Conservation (phyloP, 2,329 filamentous ascomycete genomes). For the Colletotrichum costaricense region DNA sequence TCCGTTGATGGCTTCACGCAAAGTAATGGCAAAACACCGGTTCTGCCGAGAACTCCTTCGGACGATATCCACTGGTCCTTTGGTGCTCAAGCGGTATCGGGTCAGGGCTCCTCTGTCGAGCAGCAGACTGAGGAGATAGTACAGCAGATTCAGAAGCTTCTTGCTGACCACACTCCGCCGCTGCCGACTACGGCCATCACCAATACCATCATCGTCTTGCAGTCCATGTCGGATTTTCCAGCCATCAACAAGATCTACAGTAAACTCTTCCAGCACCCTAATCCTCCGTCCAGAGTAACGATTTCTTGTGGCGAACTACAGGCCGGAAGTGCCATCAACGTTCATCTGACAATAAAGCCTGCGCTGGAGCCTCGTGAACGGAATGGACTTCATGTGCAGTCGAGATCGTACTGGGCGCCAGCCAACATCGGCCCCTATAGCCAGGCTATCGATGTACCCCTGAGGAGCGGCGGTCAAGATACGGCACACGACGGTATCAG, state of each 20-base stretch:
- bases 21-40: background rate
- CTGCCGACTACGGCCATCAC: slow-evolving; percentile 58
- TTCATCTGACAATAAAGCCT: slow-evolving; percentile 61
- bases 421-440: slow-evolving; percentile 98
- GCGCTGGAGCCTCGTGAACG: slow-evolving; percentile 48
- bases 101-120: slow-evolving; percentile 48
- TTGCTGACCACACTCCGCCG: slow-evolving; percentile 47
- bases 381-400: slow-evolving; percentile 87
- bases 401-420: slow-evolving; percentile 95
- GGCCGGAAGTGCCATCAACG: slow-evolving; percentile 70
- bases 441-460: slow-evolving; percentile 76
- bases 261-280: slow-evolving; percentile 78
- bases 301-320: slow-evolving; percentile 79
- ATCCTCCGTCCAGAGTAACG: slow-evolving; percentile 87
- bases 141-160: slow-evolving; percentile 53
- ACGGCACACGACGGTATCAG: slow-evolving; percentile 40
- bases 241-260: slow-evolving; percentile 81
- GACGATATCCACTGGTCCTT: slow-evolving; percentile 52
- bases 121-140: slow-evolving; percentile 62
- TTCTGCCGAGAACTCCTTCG: background rate
- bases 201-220: slow-evolving; percentile 75
- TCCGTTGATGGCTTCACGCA: background rate
- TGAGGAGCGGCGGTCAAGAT: slow-evolving; percentile 34
- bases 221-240: slow-evolving; percentile 83
- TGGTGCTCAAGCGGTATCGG: slow-evolving; percentile 39